Conservation (phyloP, 306 rosid species). For the Ormosia semicastrata region DNA sequence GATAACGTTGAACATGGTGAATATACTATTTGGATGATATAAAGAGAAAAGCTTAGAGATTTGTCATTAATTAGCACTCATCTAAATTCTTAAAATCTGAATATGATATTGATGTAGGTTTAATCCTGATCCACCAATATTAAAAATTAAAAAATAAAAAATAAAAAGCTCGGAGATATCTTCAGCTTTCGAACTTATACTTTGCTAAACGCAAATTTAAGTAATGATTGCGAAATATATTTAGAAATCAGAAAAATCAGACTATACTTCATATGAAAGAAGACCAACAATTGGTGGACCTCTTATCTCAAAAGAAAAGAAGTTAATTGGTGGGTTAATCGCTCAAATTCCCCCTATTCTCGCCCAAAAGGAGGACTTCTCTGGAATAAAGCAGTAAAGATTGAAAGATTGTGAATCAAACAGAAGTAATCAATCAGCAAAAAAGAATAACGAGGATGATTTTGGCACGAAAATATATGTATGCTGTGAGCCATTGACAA, state of each 20-base stretch:
- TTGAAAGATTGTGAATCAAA: not conserved
- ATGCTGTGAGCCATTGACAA: not conserved
- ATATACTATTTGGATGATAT: not conserved
- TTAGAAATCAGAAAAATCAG: not conserved
- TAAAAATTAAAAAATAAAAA: too few species aligned
- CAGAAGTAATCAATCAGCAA: not conserved
- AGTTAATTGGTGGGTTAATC: not conserved
- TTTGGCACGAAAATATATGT: constrained; percentile 32
- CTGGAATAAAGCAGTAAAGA: not conserved
- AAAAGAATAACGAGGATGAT: constrained; percentile 3
- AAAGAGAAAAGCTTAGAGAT: not conserved
- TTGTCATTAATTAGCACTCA: not conserved
- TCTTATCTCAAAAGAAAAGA: not conserved
- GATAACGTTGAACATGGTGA: not conserved
- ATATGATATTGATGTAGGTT: too few species aligned
- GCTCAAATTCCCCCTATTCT: not conserved
- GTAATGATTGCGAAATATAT: not conserved
- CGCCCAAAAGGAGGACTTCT: not conserved
- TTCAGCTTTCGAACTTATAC: too few species aligned
- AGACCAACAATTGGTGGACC: not conserved
- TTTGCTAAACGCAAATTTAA: too few species aligned
- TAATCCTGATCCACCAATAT: too few species aligned
- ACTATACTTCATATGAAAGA: not conserved
- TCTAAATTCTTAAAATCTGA: too few species aligned
- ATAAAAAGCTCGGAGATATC: too few species aligned